A percentile compares a stretch with the other conserved stretches of the same genome.
phyloP scores from a whole-genome alignment of 176 grass and related monocot species.

The Juncus effusus region DNA sequence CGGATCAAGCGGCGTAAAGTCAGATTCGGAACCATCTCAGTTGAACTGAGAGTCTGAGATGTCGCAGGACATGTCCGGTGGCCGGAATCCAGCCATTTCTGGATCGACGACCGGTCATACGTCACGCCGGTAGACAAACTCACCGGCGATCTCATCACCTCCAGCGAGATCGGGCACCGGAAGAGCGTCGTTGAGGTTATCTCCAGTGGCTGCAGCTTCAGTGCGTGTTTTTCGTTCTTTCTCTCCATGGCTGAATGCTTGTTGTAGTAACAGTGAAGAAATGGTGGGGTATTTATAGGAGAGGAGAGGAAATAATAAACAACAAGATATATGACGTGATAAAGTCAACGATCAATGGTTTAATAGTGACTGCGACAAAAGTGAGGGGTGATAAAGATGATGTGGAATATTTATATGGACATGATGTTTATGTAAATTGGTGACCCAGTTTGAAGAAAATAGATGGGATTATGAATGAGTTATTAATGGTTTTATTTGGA shows the following conservation, averaged over 20 bases:
- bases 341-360: slow-evolving; percentile 60
- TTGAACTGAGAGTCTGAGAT: slow-evolving; percentile 47
- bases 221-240: slow-evolving; percentile 32
- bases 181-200: slow-evolving; percentile 50
- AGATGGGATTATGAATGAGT: too few relatives aligned
- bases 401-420: background rate
- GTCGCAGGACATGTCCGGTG: slow-evolving; percentile 75
- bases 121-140: slow-evolving; percentile 69
- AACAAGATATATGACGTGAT: slow-evolving; percentile 53
- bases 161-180: slow-evolving; percentile 80
- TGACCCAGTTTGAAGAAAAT: too few relatives aligned
- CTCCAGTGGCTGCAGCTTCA: slow-evolving; percentile 35
- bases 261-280: slow-evolving; percentile 14
- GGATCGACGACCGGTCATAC: slow-evolving; percentile 78
- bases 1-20: slow-evolving; percentile 57
- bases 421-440: too few relatives aligned
- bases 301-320: slow-evolving; percentile 29
- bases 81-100: slow-evolving; percentile 74
- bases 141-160: slow-evolving; percentile 74
- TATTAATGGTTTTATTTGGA: too few relatives aligned
- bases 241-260: slow-evolving; percentile 40
- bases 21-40: slow-evolving; percentile 66
- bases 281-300: slow-evolving; percentile 33
- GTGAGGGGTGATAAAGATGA: slow-evolving; percentile 18
- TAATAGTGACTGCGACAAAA: slow-evolving; percentile 35